These are phyloP conservation scores for Trichoderma sp. DNA, from an alignment of 2,329 filamentous ascomycete species.

Conservation along the genomic window DNA sequence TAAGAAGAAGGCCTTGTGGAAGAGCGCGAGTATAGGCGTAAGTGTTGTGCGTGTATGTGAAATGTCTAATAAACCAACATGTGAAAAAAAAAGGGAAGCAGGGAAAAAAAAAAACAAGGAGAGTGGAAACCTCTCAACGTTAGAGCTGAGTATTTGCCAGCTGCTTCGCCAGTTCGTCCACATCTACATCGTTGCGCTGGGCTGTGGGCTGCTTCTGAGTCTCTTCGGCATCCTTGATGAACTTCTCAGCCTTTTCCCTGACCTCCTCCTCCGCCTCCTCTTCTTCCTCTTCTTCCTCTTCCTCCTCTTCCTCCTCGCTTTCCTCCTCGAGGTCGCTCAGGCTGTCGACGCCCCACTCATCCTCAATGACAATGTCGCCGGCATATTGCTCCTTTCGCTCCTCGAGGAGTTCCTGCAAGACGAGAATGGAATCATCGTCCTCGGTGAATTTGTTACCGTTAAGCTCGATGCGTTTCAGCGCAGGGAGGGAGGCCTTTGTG, in stretches of 20 bases:
- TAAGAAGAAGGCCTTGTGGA: not conserved
- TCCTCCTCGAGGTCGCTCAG: conserved; percentile 83
- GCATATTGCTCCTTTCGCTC: conserved; percentile 72
- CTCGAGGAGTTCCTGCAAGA: conserved; percentile 68
- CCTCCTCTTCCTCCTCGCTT: conserved; percentile 63
- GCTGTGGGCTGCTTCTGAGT: conserved; percentile 72
- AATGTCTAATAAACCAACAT: conserved; percentile 15
- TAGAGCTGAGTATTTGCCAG: conserved; percentile 67
- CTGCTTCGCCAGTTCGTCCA: conserved; percentile 75
- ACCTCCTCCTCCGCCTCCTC: conserved; percentile 62
- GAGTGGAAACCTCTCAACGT: not conserved
- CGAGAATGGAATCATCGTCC: conserved; percentile 70
- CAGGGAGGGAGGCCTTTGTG: conserved; percentile 65
- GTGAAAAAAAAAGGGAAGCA: not conserved
- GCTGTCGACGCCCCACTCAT: conserved; percentile 80
- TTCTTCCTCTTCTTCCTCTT: conserved; percentile 67
- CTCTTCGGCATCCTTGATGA: conserved; percentile 65
- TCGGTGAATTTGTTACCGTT: conserved; percentile 96
- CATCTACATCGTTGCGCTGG: conserved; percentile 68
- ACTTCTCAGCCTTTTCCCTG: conserved; percentile 65
- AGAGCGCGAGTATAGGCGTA: not conserved
- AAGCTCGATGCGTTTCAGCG: conserved; percentile 80
- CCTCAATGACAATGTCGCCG: conserved; percentile 66
- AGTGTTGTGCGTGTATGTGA: not conserved
- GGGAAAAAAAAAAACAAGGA: not conserved